A percentile compares a stretch with the other conserved stretches of the same genome.
These are phyloP conservation scores for Actinomortierella ambigua DNA, from an alignment of 371 early-diverging fungal species.

Conservation along the genomic window DNA sequence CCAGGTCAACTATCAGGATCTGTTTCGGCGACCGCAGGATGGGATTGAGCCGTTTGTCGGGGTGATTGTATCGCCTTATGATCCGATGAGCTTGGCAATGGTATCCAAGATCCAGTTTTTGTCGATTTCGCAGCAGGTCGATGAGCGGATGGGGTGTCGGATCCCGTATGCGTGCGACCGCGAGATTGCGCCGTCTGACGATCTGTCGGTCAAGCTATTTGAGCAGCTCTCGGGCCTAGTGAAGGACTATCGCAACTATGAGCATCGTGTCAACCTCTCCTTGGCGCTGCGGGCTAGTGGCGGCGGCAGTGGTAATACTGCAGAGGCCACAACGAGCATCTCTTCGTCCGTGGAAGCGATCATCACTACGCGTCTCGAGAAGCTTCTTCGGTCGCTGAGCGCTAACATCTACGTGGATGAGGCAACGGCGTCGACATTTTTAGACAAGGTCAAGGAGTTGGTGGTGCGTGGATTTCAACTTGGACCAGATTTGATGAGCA, in stretches of 20 bases:
- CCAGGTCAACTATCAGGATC: slow-evolving; percentile 78
- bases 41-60: slow-evolving; percentile 87
- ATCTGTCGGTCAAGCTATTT: slow-evolving; percentile 52
- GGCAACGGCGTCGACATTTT: slow-evolving; percentile 41
- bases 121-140: slow-evolving; percentile 46
- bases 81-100: slow-evolving; percentile 54
- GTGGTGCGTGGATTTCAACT: slow-evolving; percentile 28
- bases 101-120: slow-evolving; percentile 66
- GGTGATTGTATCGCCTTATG: slow-evolving; percentile 79
- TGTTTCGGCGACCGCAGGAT: slow-evolving; percentile 64
- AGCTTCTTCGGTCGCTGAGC: slow-evolving; percentile 51
- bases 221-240: slow-evolving; percentile 53
- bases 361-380: slow-evolving; percentile 49
- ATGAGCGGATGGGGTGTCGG: slow-evolving; percentile 53
- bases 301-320: slow-evolving; percentile 47
- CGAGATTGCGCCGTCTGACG: slow-evolving; percentile 49
- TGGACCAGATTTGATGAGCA: not conserved
- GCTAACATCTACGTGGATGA: slow-evolving; percentile 49
- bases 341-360: slow-evolving; percentile 17
- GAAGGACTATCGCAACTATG: slow-evolving; percentile 58
- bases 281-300: slow-evolving; percentile 17
- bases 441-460: slow-evolving; percentile 47
- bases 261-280: slow-evolving; percentile 52
- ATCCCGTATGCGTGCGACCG: slow-evolving; percentile 59
- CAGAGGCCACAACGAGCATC: too few species aligned